Conservation (phyloP, 495 filamentous ascomycete genomes). For the Penicillium waksmanii region DNA sequence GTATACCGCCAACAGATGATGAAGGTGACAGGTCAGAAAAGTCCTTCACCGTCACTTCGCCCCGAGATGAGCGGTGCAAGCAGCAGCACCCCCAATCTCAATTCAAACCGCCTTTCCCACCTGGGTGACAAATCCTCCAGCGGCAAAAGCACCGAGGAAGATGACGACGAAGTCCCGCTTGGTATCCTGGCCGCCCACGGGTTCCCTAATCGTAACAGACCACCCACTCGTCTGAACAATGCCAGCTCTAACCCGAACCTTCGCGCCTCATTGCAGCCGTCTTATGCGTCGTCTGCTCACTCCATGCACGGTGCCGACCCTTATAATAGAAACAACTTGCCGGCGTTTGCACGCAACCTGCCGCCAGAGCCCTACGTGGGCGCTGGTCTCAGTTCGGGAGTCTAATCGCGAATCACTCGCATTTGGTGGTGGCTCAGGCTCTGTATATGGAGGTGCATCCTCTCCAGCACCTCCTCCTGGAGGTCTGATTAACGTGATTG, state of each 20-base stretch:
- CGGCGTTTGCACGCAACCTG: slow-evolving; percentile 84
- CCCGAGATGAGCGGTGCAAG: slow-evolving; percentile 46
- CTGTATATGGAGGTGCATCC: slow-evolving; percentile 50
- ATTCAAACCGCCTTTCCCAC: slow-evolving; percentile 32
- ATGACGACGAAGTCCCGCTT: slow-evolving; percentile 86
- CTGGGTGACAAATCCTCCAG: slow-evolving; percentile 42
- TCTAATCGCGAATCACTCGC: slow-evolving; percentile 77
- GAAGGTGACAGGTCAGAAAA: slow-evolving; percentile 84
- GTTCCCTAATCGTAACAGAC: slow-evolving; percentile 82
- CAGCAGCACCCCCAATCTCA: slow-evolving; percentile 50
- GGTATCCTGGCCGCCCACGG: slow-evolving; percentile 90
- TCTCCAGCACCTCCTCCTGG: slow-evolving; percentile 56
- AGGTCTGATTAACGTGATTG: slow-evolving; percentile 90
- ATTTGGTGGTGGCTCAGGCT: slow-evolving; percentile 63
- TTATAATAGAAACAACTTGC: slow-evolving; percentile 56
- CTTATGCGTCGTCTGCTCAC: slow-evolving; percentile 42
- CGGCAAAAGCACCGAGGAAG: slow-evolving; percentile 62
- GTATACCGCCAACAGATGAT: slow-evolving; percentile 96
- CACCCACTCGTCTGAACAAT: slow-evolving; percentile 70
- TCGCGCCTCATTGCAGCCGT: slow-evolving; percentile 42
- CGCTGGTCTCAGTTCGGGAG: slow-evolving; percentile 73
- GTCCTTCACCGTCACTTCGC: slow-evolving; percentile 45
- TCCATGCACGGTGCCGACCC: slow-evolving; percentile 42
- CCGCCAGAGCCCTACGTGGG: slow-evolving; percentile 90
- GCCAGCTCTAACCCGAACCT: slow-evolving; percentile 62